Evolutionary conservation across 1,139 yeast genomes (phyloP).

Genomic region (Zygosaccharomyces sapae): DNA sequence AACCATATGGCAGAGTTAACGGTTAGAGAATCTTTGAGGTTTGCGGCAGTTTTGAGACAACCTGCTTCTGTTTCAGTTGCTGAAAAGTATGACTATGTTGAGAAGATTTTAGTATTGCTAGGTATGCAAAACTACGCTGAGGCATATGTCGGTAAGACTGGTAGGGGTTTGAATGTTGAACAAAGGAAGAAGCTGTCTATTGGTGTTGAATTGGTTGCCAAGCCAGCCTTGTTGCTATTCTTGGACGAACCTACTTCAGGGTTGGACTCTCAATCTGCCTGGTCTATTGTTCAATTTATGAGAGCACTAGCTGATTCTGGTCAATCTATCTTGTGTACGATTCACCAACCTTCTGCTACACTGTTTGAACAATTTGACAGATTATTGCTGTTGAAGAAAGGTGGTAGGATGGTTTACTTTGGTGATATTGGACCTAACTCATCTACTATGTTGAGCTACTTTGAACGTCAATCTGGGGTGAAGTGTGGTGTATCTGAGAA

Average conservation of each 20-base stretch:
- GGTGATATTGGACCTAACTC: constrained; percentile 61
- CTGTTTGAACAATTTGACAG: constrained; percentile 52
- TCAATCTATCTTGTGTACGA: constrained; percentile 54
- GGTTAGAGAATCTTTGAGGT: constrained; percentile 57
- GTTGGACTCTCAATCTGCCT: constrained; percentile 55
- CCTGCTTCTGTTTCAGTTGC: constrained; percentile 45
- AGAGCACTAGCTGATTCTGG: constrained; percentile 51
- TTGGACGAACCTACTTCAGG: constrained; percentile 60
- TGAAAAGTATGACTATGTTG: constrained; percentile 57
- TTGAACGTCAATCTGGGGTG: constrained; percentile 51
- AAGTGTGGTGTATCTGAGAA: constrained; percentile 49
- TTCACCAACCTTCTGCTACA: constrained; percentile 58
- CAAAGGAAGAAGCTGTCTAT: constrained; percentile 63
- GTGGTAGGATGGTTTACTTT: constrained; percentile 63
- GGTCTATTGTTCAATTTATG: constrained; percentile 52
- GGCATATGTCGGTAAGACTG: constrained; percentile 54
- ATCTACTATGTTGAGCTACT: constrained; percentile 47
- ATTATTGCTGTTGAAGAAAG: constrained; percentile 46
- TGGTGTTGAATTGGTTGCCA: constrained; percentile 59
- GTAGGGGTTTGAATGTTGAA: constrained; percentile 61
- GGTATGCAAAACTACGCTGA: constrained; percentile 63
- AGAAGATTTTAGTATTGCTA: constrained; percentile 50
- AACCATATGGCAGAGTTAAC: constrained; percentile 54
- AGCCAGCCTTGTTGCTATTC: constrained; percentile 49
- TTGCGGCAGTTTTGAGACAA: constrained; percentile 59